Base-by-base conservation (phyloP, 1,139 yeast species). In the Suhomyces kunorum region DNA sequence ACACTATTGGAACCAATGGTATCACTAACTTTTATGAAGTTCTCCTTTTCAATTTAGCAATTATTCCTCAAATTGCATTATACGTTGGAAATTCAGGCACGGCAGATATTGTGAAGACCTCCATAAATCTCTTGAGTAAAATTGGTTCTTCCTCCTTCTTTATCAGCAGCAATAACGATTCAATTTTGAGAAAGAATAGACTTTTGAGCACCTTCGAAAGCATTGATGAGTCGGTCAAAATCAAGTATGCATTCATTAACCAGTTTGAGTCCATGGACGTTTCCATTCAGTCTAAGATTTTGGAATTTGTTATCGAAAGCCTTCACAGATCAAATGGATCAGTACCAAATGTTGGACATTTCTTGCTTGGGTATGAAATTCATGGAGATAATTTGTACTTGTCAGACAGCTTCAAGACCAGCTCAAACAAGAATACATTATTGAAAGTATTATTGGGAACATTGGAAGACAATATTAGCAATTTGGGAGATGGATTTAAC, bases 121-220 rank as follows among this genome's bases (percentile, higher is more conserved):
- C 95, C 0, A 58, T 89, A 13, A 57, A 66, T 7, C 66, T 88
- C 9, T 65, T 90, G 42, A 57, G 63, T n/a, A 64, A 66, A 36
- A 61, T 87, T 13, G 68, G 86, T 0, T 49, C 58, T 5, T 74
- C 84, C 0, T 61, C 74, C 11, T 74, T 71, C 38, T 83, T 83
- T 50, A 65, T 65, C 25, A 62, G 69, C 3, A 53, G 59, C 12
- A 45, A 59, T 6, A 54, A 56, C 11, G 73, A 70, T 40, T 63
- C 73, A 1, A 55, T 79, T 11, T 63, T 78, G 39, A 73, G 71
- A 16, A 76, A 74, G 44, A 81, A 83, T 48, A 76, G 92, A 47
- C 63, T 90, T n/a, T 63, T 90, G 31, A 81, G 88, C 0, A 74
- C 87, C 20, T 74, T 86, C 38, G 83, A 82, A 53, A 82, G 87